Percentiles rank a stretch among this genome's conserved stretches.
Evolutionary conservation across 768 basidiomycete genomes (phyloP).

Genomic region (Postia placenta): DNA sequence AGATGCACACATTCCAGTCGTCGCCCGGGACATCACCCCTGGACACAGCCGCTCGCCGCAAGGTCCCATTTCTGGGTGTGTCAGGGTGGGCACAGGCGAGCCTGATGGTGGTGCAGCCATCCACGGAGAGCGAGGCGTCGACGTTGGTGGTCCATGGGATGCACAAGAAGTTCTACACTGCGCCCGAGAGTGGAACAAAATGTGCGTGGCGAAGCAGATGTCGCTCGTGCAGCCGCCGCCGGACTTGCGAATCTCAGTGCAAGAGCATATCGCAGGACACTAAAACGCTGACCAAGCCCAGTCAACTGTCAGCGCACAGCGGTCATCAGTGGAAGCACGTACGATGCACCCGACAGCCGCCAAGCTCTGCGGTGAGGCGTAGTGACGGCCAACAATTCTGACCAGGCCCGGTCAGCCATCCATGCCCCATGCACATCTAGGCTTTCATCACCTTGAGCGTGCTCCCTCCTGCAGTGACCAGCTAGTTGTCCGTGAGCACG

Average conservation of each 20-base stretch:
- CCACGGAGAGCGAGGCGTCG: conserved; percentile 14
- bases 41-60: conserved; percentile 1
- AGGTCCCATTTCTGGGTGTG: conserved; percentile 10
- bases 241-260: conserved; percentile 30
- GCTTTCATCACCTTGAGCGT: too few species aligned
- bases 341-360: too few species aligned
- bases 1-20: conserved; percentile 9
- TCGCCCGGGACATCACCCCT: conserved; percentile 10
- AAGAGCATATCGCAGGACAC: conserved; percentile 14
- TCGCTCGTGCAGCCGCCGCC: conserved; percentile 74
- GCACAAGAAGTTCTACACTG: conserved; percentile 43
- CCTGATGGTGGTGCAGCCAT: conserved; percentile 15
- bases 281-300: too few species aligned
- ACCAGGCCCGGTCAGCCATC: too few species aligned
- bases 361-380: too few species aligned
- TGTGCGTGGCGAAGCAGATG: conserved; percentile 78
- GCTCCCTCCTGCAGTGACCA: too few species aligned
- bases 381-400: too few species aligned
- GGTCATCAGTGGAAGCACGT: too few species aligned
- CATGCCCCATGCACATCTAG: too few species aligned
- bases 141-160: conserved; percentile 10
- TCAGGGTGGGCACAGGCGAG: conserved; percentile 7
- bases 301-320: too few species aligned
- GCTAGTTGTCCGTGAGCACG: too few species aligned
- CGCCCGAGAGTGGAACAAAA: conserved; percentile 74